These are phyloP conservation scores for Cytospora piceae DNA, from an alignment of 2,329 filamentous ascomycete species.

Conservation along the genomic window DNA sequence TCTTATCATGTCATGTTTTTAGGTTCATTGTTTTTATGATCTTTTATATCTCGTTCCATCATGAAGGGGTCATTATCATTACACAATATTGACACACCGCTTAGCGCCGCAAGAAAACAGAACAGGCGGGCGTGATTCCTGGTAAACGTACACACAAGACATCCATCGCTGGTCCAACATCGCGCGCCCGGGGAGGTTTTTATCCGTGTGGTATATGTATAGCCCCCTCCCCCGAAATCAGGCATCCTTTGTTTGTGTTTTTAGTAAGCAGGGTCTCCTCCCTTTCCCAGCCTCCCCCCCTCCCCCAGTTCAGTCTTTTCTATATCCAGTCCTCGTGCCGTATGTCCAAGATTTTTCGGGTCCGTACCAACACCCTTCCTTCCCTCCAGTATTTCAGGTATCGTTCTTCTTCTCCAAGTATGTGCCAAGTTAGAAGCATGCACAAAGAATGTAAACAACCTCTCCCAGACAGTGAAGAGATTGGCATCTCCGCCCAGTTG, in stretches of 20 bases:
- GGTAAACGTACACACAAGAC: background rate
- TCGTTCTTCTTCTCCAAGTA: no score
- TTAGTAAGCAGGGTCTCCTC: no score
- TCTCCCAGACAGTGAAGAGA: background rate
- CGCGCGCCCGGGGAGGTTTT: background rate
- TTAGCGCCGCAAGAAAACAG: background rate
- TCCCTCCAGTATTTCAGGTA: background rate
- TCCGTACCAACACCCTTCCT: background rate
- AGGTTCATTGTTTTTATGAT: background rate
- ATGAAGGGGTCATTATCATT: constrained; percentile 27
- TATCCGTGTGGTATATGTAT: background rate
- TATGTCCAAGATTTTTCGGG: background rate
- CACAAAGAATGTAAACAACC: background rate
- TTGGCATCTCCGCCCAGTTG: background rate
- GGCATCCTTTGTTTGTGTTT: background rate
- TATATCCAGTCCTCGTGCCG: background rate
- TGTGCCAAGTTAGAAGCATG: background rate
- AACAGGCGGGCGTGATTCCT: background rate
- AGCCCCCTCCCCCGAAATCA: background rate
- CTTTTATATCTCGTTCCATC: constrained; percentile 9
- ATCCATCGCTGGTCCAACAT: background rate
- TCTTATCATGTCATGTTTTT: background rate
- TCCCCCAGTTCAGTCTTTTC: background rate
- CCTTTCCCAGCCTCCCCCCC: background rate
- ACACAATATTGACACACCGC: constrained; percentile 23